Percentiles rank a stretch among this genome's conserved stretches.
These are phyloP conservation scores for Cornus florida DNA, from an alignment of 148 eudicot genomes.

Conservation along the genomic window DNA sequence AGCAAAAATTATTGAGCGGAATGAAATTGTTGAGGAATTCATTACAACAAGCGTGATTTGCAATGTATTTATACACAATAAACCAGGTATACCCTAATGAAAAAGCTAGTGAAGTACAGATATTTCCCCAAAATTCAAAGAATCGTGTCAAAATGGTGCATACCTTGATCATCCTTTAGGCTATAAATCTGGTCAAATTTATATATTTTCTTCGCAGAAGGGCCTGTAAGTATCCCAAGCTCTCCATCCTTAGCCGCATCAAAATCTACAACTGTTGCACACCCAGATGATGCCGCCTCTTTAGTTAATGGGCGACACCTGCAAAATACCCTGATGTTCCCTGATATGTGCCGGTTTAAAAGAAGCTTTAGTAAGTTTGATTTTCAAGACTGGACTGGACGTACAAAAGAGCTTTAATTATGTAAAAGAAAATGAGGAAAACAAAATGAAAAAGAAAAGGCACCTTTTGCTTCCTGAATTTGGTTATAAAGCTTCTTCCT, in stretches of 20 bases:
- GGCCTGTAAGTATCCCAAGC: conserved; percentile 48
- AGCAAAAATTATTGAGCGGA: conserved; percentile 20
- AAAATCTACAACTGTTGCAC: conserved; percentile 66
- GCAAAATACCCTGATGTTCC: conserved; percentile 93
- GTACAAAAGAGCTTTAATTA: background rate
- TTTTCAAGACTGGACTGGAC: background rate
- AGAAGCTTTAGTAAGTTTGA: conserved; percentile 3
- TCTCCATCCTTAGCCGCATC: conserved; percentile 86
- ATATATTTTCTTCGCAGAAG: conserved; percentile 65
- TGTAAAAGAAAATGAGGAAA: background rate
- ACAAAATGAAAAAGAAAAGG: background rate
- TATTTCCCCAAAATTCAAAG: background rate
- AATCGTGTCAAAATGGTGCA: background rate
- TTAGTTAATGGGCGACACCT: conserved; percentile 83
- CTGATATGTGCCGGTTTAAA: conserved; percentile 31
- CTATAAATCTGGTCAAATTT: conserved; percentile 81
- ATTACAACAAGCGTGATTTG: background rate
- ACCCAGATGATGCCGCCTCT: conserved; percentile 50
- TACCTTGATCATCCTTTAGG: conserved; percentile 89
- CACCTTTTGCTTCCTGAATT: conserved; percentile 91
- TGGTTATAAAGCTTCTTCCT: conserved; percentile 77
- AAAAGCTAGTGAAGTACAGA: background rate
- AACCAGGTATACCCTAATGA: background rate
- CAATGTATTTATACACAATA: background rate
- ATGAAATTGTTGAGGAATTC: background rate